Conservation (phyloP, 441 rosid species). For the Syzygium syzygioides region DNA sequence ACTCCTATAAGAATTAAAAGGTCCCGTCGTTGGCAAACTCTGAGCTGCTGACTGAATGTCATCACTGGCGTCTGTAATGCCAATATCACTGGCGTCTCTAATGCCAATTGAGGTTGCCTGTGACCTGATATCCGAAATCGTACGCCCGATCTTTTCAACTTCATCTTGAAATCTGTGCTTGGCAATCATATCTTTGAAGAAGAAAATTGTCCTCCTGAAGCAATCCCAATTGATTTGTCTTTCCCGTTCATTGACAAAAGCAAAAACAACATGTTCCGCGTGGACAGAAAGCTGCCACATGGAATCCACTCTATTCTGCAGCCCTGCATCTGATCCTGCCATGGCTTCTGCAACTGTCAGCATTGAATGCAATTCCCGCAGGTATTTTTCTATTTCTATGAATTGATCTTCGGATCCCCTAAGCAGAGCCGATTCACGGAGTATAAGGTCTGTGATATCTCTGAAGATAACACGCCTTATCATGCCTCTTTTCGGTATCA, state of each 20-base stretch:
- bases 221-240: neutral
- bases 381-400: neutral
- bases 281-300: conserved; percentile 5
- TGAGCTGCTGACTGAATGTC: neutral
- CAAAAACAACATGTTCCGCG: conserved; percentile 1
- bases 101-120: neutral
- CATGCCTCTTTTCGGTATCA: neutral
- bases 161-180: neutral
- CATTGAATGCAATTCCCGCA: neutral
- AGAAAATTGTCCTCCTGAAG: neutral
- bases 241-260: neutral
- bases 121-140: fast-evolving
- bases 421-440: neutral
- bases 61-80: no score
- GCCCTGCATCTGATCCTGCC: conserved; percentile 1
- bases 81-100: neutral
- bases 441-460: neutral
- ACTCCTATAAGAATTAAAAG: neutral
- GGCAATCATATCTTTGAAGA: neutral
- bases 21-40: neutral
- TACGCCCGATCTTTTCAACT: neutral
- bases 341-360: neutral
- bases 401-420: neutral
- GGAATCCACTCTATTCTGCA: neutral
- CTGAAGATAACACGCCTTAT: fast-evolving